phyloP scores from a whole-genome alignment of 2,329 filamentous ascomycete species.

The Aureobasidium sp. region DNA sequence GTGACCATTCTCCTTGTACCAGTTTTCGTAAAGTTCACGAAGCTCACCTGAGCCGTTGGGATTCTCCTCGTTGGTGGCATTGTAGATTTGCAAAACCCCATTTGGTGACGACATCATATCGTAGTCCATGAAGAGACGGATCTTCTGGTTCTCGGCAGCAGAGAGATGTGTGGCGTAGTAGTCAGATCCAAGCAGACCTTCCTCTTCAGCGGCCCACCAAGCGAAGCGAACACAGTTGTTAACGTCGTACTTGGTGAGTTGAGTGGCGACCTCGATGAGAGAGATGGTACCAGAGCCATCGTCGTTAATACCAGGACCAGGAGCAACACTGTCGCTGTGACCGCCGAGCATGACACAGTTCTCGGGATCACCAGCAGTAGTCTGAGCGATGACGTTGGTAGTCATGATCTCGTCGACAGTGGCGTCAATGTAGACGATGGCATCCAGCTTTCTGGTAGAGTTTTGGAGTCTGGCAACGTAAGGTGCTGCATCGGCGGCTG shows the following conservation, averaged over 20 bases:
- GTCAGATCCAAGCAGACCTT: constrained; percentile 52
- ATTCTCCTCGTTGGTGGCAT: constrained; percentile 28
- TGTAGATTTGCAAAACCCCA: constrained; percentile 48
- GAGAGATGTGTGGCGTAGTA: constrained; percentile 47
- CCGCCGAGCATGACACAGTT: constrained; percentile 53
- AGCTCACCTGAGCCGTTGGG: constrained; percentile 55
- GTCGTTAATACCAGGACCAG: constrained; percentile 67
- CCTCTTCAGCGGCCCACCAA: constrained; percentile 58
- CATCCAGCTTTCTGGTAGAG: constrained; percentile 30
- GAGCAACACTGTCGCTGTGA: constrained; percentile 53
- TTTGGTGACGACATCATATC: constrained; percentile 63
- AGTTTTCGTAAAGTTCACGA: constrained; percentile 58
- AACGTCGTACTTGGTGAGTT: constrained; percentile 62
- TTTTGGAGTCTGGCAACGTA: constrained; percentile 47
- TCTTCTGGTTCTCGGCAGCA: constrained; percentile 46
- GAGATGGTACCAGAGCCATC: constrained; percentile 61
- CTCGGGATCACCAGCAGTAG: constrained; percentile 49
- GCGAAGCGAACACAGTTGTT: constrained; percentile 61
- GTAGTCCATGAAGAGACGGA: constrained; percentile 61
- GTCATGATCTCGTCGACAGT: constrained; percentile 39
- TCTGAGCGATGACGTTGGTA: constrained; percentile 54
- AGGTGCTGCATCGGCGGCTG: constrained; percentile 49
- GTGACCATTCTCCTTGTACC: constrained; percentile 53
- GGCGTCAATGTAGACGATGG: constrained; percentile 32
- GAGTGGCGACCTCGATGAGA: constrained; percentile 51